phyloP scores from a whole-genome alignment of 1,139 yeast species.

The Blastobotrys proliferans region DNA sequence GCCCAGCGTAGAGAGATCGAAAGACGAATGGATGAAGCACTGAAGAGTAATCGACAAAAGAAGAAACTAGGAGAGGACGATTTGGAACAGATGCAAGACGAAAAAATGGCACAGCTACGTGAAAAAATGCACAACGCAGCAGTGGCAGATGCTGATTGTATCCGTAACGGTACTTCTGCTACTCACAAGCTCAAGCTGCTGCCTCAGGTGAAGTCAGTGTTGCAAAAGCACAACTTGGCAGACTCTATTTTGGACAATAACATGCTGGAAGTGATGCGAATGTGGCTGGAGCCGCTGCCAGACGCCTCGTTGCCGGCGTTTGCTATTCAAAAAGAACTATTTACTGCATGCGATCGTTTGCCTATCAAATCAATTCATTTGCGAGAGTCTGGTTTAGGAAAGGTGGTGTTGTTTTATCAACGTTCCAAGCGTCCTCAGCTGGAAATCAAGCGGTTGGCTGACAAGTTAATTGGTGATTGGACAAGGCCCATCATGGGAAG shows the following conservation, averaged over 20 bases:
- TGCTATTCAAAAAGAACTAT: slow-evolving; percentile 87
- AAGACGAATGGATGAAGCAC: slow-evolving; percentile 71
- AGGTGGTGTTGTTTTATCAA: slow-evolving; percentile 90
- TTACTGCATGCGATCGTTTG: slow-evolving; percentile 64
- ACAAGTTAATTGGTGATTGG: slow-evolving; percentile 92
- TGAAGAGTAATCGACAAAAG: slow-evolving; percentile 48
- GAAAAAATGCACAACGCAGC: slow-evolving; percentile 95
- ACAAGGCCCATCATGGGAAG: slow-evolving; percentile 96
- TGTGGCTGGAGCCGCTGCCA: slow-evolving; percentile 98
- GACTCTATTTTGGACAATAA: slow-evolving; percentile 94
- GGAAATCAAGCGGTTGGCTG: slow-evolving; percentile 80
- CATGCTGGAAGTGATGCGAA: slow-evolving; percentile 84
- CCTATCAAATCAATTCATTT: slow-evolving; percentile 96
- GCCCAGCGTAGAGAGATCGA: slow-evolving; percentile 75
- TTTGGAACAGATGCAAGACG: slow-evolving; percentile 92
- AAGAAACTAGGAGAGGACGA: slow-evolving; percentile 81
- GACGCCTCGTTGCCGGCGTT: slow-evolving; percentile 97
- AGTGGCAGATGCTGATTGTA: slow-evolving; percentile 79
- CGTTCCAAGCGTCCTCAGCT: slow-evolving; percentile 87
- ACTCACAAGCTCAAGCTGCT: slow-evolving; percentile 79
- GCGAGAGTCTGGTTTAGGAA: slow-evolving; percentile 91
- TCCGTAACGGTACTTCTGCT: slow-evolving; percentile 65
- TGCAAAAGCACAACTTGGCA: slow-evolving; percentile 76
- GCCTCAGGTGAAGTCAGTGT: slow-evolving; percentile 69
- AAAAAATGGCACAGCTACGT: slow-evolving; percentile 72